These are phyloP conservation scores for Beta corolliflora DNA, from an alignment of 179 eudicot species.

Conservation along the genomic window DNA sequence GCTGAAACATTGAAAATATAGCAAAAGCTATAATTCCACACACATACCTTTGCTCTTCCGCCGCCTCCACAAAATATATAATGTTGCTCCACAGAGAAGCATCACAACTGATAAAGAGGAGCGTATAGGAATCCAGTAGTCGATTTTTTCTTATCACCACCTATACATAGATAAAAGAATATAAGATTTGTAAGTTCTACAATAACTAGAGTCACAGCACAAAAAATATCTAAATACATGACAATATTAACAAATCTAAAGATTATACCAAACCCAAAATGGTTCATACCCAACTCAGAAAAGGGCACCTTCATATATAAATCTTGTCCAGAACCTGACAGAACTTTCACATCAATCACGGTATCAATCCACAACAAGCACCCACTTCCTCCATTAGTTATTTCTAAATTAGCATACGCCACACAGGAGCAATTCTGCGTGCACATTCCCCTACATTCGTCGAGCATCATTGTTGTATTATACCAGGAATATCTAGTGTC, in stretches of 20 bases:
- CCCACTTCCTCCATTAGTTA: slow-evolving; percentile 37
- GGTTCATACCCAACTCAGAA: slow-evolving; percentile 16
- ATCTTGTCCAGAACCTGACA: slow-evolving; percentile 19
- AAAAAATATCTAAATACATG: neutral
- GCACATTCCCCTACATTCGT: slow-evolving; percentile 38
- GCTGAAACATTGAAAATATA: neutral
- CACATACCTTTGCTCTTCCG: slow-evolving; percentile 17
- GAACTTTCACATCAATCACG: slow-evolving; percentile 35
- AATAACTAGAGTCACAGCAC: neutral
- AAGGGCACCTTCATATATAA: slow-evolving; percentile 24
- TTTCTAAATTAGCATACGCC: slow-evolving; percentile 39
- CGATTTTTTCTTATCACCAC: neutral
- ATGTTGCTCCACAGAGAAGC: slow-evolving; percentile 8
- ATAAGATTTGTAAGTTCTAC: neutral
- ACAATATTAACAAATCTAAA: neutral
- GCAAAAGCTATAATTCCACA: neutral
- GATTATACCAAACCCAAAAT: neutral
- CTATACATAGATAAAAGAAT: neutral
- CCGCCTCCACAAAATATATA: slow-evolving; percentile 16
- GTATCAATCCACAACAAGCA: slow-evolving; percentile 42
- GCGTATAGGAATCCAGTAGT: slow-evolving; percentile 10
- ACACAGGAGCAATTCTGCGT: slow-evolving; percentile 42
- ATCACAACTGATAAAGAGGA: slow-evolving; percentile 2
- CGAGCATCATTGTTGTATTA: slow-evolving; percentile 30
- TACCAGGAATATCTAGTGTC: slow-evolving; percentile 33